A percentile compares a stretch with the other conserved stretches of the same genome.
phyloP scores from a whole-genome alignment of 2,329 filamentous ascomycete species.

The Aspergillus sp. region DNA sequence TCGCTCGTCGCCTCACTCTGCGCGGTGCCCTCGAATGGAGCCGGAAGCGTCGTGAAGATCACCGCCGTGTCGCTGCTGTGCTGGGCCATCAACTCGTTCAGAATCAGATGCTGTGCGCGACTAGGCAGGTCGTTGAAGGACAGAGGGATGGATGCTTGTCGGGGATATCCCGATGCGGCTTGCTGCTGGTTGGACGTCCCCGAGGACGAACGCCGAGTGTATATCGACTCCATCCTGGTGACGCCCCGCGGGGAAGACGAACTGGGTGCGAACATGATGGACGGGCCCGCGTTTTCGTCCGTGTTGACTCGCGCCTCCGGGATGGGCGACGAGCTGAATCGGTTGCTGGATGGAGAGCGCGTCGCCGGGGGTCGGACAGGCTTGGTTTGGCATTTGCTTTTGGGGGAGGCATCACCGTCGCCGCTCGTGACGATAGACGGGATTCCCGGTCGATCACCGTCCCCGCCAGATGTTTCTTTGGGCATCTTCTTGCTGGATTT shows the following conservation, averaged over 20 bases:
- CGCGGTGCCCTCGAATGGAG: slow-evolving; percentile 74
- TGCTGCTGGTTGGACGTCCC: slow-evolving; percentile 23
- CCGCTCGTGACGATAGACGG: slow-evolving; percentile 27
- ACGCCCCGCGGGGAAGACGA: slow-evolving; percentile 33
- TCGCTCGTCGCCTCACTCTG: slow-evolving; percentile 68
- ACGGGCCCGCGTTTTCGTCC: slow-evolving; percentile 65
- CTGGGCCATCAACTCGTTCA: slow-evolving; percentile 77
- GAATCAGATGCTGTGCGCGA: slow-evolving; percentile 78
- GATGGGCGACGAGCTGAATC: slow-evolving; percentile 70
- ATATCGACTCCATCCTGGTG: slow-evolving; percentile 37
- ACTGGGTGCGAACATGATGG: slow-evolving; percentile 70
- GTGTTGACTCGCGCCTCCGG: slow-evolving; percentile 67
- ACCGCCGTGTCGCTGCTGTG: slow-evolving; percentile 72
- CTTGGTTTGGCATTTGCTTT: slow-evolving; percentile 19
- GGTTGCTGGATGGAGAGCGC: slow-evolving; percentile 35
- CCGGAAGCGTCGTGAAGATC: slow-evolving; percentile 78
- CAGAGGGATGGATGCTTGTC: slow-evolving; percentile 64
- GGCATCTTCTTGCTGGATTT: slow-evolving; percentile 1
- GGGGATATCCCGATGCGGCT: slow-evolving; percentile 50
- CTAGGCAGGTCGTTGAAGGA: slow-evolving; percentile 86
- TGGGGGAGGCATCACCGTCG: slow-evolving; percentile 22
- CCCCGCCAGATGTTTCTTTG: slow-evolving; percentile 6
- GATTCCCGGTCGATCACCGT: slow-evolving; percentile 10
- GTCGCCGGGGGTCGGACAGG: slow-evolving; percentile 25
- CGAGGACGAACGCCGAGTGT: slow-evolving; percentile 31